These are phyloP conservation scores for Hypoxylon sp. DNA, from an alignment of 2,329 filamentous ascomycete genomes.

Conservation along the genomic window DNA sequence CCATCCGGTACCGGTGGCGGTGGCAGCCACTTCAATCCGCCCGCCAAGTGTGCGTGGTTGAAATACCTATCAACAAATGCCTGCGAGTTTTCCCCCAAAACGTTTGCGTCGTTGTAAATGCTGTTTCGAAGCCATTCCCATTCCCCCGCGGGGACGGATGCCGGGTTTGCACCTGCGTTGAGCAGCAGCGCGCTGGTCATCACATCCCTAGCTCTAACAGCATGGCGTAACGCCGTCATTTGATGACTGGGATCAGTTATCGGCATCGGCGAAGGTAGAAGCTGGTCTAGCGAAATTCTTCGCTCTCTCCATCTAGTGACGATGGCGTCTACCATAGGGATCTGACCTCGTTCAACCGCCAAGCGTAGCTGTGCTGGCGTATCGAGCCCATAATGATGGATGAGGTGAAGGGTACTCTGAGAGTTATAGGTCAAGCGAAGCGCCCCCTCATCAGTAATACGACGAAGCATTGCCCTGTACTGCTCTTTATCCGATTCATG, in stretches of 20 bases:
- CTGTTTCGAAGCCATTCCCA: neutral
- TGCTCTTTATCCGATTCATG: neutral
- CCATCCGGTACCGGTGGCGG: no score
- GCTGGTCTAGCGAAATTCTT: neutral
- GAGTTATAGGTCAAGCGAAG: no score
- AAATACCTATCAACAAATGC: neutral
- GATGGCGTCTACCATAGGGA: neutral
- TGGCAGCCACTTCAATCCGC: neutral
- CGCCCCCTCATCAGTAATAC: neutral
- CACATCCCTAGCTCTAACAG: neutral
- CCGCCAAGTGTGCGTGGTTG: neutral
- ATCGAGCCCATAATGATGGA: neutral
- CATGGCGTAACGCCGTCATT: neutral
- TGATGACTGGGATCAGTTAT: neutral
- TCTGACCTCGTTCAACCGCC: neutral
- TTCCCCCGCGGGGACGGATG: neutral
- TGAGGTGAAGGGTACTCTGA: neutral
- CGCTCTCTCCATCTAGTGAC: neutral
- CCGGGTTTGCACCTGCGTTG: neutral
- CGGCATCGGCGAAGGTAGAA: neutral
- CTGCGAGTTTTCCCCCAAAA: neutral
- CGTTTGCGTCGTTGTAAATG: neutral
- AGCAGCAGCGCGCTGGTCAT: neutral
- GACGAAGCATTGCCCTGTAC: neutral
- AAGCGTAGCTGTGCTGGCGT: neutral